Base-by-base conservation (phyloP, 768 basidiomycete species). In the Naematelia aurantialba region DNA sequence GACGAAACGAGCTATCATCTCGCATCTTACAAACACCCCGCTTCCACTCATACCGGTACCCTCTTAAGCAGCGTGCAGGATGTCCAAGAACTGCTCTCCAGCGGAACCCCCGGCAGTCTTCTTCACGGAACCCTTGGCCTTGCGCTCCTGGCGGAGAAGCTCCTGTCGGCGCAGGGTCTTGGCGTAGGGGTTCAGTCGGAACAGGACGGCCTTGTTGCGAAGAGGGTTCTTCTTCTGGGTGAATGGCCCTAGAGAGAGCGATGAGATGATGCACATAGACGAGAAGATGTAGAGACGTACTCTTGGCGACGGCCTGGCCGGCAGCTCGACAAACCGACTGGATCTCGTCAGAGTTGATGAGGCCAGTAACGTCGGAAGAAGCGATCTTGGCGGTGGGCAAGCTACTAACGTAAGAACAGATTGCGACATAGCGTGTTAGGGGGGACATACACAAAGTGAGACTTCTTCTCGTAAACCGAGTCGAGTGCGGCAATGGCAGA, bases 161-260 rank as follows among this genome's bases (percentile, higher is more conserved):
- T 94, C 91, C 74, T 91, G 88, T 69, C 88, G 82, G 78, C 90
- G 88, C 73, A 92, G 79, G 46, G 88, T 88, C 85, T 94, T 94
- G 72, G 93, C 94, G 80, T 98, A 97, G 54, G 94, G 94, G 84
- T 98, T 98, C 81, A 98, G 84, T 73, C 92, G 88, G 90, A 92
- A 93, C 77, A 93, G 85, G 70, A 93, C 81, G 52, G 84, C 88
- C 83, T 89, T 92, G 87, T 96, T 96, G 80, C 85, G 79, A 72
- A 96, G 84, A 54, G 93, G 91, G 83, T 96, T 97, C 88, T 98
- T 97, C 89, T 92, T 92, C 82, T 97, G 93, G 64, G 91, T 89
- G 89, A 89, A 92, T 61, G 92, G 91, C 75, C 73, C 68, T 70
- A 55, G 2, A 26, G 25, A 47, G 12, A 57, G 10, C 22, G 46